These are phyloP conservation scores for Boletus hoseneyae DNA, from an alignment of 1,284 basidiomycete species.

Conservation along the genomic window DNA sequence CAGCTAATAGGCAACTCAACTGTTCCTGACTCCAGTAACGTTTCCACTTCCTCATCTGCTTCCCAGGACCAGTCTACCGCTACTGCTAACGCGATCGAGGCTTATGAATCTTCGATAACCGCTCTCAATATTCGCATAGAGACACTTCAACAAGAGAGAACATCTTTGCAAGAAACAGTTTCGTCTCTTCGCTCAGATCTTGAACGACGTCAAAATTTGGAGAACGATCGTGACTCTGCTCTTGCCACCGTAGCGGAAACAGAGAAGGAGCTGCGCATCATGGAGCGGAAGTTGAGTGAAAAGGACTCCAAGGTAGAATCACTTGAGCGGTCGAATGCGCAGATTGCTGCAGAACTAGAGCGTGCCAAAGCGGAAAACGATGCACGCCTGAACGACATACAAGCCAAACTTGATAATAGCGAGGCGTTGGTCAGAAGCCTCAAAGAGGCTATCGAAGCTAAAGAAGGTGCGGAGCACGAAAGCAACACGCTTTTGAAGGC, in stretches of 20 bases:
- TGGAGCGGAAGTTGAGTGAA: slow-evolving; percentile 48
- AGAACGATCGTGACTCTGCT: slow-evolving; percentile 48
- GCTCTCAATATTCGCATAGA: slow-evolving; percentile 51
- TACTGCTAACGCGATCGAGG: slow-evolving; percentile 34
- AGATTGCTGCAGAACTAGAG: slow-evolving; percentile 44
- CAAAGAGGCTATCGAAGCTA: slow-evolving; percentile 50
- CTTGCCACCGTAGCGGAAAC: slow-evolving; percentile 41
- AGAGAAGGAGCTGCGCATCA: slow-evolving; percentile 46
- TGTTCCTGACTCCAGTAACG: slow-evolving; percentile 14
- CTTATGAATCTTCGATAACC: slow-evolving; percentile 31
- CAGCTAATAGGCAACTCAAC: slow-evolving; percentile 37
- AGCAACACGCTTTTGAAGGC: slow-evolving; percentile 47
- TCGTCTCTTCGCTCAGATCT: slow-evolving; percentile 28
- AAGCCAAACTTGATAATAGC: slow-evolving; percentile 47
- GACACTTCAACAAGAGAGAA: slow-evolving; percentile 57
- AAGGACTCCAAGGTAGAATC: slow-evolving; percentile 50
- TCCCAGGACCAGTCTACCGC: slow-evolving; percentile 22
- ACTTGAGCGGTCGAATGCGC: slow-evolving; percentile 46
- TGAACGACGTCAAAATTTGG: slow-evolving; percentile 35
- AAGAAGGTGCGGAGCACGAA: slow-evolving; percentile 52
- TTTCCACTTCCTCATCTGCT: slow-evolving; percentile 8
- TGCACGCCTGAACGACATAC: slow-evolving; percentile 42
- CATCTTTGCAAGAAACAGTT: slow-evolving; percentile 34
- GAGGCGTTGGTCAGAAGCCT: slow-evolving; percentile 45
- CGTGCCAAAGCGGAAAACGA: slow-evolving; percentile 45